Evolutionary conservation across 2,329 filamentous ascomycete genomes (phyloP).

Genomic region (Elsinoe fawcettii): DNA sequence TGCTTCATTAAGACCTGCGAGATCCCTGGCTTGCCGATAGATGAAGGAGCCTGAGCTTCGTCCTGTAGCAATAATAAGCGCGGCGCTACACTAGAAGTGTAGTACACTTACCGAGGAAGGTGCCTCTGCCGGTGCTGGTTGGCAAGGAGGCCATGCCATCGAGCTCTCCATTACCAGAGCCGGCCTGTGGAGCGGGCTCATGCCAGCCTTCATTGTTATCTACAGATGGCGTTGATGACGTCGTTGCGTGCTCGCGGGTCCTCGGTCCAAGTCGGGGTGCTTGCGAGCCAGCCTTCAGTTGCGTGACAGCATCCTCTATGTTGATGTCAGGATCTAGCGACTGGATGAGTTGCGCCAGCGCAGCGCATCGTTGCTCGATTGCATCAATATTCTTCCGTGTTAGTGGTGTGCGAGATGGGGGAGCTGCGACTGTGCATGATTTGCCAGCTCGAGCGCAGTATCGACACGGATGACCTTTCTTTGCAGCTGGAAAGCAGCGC

Average conservation of each 20-base stretch:
- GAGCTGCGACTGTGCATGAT: conserved; percentile 29
- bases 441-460: conserved; percentile 29
- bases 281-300: not conserved
- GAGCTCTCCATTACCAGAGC: conserved; percentile 17
- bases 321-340: not conserved
- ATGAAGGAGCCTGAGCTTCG: not conserved
- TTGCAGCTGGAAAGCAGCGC: conserved; percentile 18
- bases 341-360: not conserved
- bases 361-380: conserved; percentile 25
- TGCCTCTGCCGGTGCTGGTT: conserved; percentile 31
- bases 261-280: not conserved
- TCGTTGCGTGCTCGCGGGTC: conserved; percentile 18
- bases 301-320: not conserved
- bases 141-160: conserved; percentile 31
- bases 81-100: conserved; percentile 16
- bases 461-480: conserved; percentile 30
- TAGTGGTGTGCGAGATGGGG: conserved; percentile 30
- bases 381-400: conserved; percentile 33
- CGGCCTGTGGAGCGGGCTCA: conserved; percentile 18
- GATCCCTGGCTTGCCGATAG: not conserved
- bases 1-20: not conserved
- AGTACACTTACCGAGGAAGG: conserved; percentile 36
- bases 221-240: conserved; percentile 1
- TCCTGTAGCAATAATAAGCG: not conserved
- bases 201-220: conserved; percentile 14